Conservation (phyloP, 805 yeast species). For the Pichia nanzhaoensis region DNA sequence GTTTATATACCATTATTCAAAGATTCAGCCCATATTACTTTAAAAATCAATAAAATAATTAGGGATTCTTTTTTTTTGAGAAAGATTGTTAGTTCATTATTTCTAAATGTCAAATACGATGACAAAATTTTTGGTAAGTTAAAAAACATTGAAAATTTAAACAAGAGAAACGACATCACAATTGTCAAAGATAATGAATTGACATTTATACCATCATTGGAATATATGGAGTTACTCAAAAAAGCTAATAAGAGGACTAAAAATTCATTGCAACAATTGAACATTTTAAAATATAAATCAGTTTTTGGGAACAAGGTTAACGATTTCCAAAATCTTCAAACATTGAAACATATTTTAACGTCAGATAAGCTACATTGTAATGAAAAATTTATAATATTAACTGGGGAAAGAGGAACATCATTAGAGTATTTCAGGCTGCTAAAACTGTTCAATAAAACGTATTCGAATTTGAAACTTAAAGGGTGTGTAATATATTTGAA, state of each 20-base stretch:
- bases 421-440: constrained; percentile 22
- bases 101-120: constrained; percentile 6
- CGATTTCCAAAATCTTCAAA: constrained; percentile 18
- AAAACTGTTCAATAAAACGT: constrained; percentile 14
- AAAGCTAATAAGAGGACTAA: constrained; percentile 4
- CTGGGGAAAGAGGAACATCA: constrained; percentile 21
- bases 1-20: constrained; percentile 18
- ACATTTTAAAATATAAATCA: constrained; percentile 14
- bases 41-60: constrained; percentile 7
- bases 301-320: constrained; percentile 18
- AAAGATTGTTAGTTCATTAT: constrained; percentile 7
- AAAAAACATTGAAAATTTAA: constrained; percentile 15
- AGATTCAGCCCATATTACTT: neutral
- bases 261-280: constrained; percentile 1
- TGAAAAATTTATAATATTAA: constrained; percentile 18
- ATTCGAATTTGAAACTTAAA: constrained; percentile 1
- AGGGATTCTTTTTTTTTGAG: constrained; percentile 10
- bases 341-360: constrained; percentile 9
- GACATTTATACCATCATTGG: constrained; percentile 16
- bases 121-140: constrained; percentile 9
- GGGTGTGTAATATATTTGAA: constrained; percentile 22
- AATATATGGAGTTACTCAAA: constrained; percentile 10
- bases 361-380: constrained; percentile 4
- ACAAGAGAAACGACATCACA: constrained; percentile 17
- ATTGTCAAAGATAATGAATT: constrained; percentile 21